Conservation (phyloP, 1,284 basidiomycete genomes). For the Leccinum insolens region DNA sequence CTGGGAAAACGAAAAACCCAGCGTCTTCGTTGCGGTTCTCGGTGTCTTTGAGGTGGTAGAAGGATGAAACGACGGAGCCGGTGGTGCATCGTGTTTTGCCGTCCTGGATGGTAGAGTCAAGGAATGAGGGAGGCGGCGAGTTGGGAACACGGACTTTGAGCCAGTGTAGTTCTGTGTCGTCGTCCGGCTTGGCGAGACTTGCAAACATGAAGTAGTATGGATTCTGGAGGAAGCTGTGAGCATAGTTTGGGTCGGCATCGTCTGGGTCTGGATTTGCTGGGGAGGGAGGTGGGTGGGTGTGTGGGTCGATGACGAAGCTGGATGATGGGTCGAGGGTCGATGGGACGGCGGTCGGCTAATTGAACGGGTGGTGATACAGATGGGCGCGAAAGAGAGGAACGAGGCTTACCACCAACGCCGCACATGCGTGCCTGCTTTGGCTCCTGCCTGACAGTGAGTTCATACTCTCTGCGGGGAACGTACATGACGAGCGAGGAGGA, state of each 20-base stretch:
- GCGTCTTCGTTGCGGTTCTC: slow-evolving; percentile 84
- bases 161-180: slow-evolving; percentile 92
- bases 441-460: slow-evolving; percentile 84
- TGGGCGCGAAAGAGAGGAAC: slow-evolving; percentile 15
- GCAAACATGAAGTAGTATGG: slow-evolving; percentile 97
- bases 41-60: slow-evolving; percentile 95
- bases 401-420: slow-evolving; percentile 85
- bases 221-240: slow-evolving; percentile 73
- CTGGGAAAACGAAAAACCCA: slow-evolving; percentile 91
- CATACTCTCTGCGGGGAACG: slow-evolving; percentile 65
- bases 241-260: slow-evolving; percentile 38
- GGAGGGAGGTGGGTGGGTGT: slow-evolving; percentile 41
- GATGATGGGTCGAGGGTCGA: slow-evolving; percentile 97
- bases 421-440: slow-evolving; percentile 93
- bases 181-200: slow-evolving; percentile 82
- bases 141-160: slow-evolving; percentile 62
- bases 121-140: slow-evolving; percentile 1
- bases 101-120: slow-evolving; percentile 47
- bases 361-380: slow-evolving; percentile 10
- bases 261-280: slow-evolving; percentile 30
- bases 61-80: slow-evolving; percentile 86
- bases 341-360: slow-evolving; percentile 87
- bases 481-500: slow-evolving; percentile 8
- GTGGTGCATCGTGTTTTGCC: slow-evolving; percentile 90
- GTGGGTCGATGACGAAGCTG: slow-evolving; percentile 81